Evolutionary conservation across 1,284 basidiomycete species (phyloP).

Genomic region (Lignosus rhinocerotis): DNA sequence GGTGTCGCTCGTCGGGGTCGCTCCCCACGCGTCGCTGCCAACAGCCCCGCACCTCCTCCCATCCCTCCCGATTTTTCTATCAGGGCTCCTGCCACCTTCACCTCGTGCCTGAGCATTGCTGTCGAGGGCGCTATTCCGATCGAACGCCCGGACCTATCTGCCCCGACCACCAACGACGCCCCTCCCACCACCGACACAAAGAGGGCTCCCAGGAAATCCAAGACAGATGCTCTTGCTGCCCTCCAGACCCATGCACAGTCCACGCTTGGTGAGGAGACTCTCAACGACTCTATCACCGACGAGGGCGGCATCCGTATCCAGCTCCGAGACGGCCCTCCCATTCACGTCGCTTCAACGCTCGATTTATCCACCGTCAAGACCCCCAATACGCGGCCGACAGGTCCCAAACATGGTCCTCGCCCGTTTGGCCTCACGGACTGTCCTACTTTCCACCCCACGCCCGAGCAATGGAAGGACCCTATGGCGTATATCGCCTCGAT

Average conservation of each 20-base stretch:
- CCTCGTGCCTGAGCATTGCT: slow-evolving; percentile 65
- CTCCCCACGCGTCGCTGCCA: slow-evolving; percentile 47
- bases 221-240: slow-evolving; percentile 79
- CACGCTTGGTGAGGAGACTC: slow-evolving; percentile 50
- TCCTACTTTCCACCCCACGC: slow-evolving; percentile 86
- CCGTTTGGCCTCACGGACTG: slow-evolving; percentile 90
- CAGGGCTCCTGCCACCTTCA: slow-evolving; percentile 49
- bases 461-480: slow-evolving; percentile 93
- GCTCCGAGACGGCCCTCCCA: slow-evolving; percentile 50
- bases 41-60: slow-evolving; percentile 36
- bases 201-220: slow-evolving; percentile 82
- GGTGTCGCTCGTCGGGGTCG: slow-evolving; percentile 58
- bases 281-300: slow-evolving; percentile 27
- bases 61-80: slow-evolving; percentile 43
- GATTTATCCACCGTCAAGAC: slow-evolving; percentile 75
- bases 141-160: slow-evolving; percentile 32
- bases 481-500: slow-evolving; percentile 92
- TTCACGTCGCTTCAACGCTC: slow-evolving; percentile 58
- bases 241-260: slow-evolving; percentile 66
- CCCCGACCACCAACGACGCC: slow-evolving; percentile 20
- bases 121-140: slow-evolving; percentile 65
- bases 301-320: slow-evolving; percentile 29
- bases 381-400: slow-evolving; percentile 46
- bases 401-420: slow-evolving; percentile 46
- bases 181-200: slow-evolving; percentile 41